A percentile compares a stretch with the other conserved stretches of the same genome.
Evolutionary conservation across 345 rosid genomes (phyloP).

Genomic region (Angophora floribunda): DNA sequence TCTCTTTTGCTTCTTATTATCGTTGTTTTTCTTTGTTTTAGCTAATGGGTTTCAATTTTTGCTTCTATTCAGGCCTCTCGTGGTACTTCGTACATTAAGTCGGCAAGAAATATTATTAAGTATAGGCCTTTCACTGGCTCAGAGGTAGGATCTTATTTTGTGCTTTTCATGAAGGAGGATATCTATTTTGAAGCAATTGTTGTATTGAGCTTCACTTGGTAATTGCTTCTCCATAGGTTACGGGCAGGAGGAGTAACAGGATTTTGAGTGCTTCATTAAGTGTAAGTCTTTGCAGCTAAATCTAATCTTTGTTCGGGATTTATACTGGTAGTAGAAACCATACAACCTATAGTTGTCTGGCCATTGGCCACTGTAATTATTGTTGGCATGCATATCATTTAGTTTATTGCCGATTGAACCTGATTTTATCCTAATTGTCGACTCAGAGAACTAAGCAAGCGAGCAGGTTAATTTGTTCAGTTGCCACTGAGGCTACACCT

Average conservation of each 20-base stretch:
- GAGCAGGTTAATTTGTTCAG: conserved; percentile 63
- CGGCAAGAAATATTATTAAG: conserved; percentile 25
- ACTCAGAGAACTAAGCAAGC: conserved; percentile 46
- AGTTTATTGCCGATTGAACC: background rate
- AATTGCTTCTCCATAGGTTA: conserved; percentile 24
- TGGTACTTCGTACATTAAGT: conserved; percentile 17
- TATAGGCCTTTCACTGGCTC: conserved; percentile 30
- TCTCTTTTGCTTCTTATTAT: background rate
- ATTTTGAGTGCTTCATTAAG: conserved; percentile 20
- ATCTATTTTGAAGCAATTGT: background rate
- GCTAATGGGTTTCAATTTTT: conserved; percentile 6
- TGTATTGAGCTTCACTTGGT: background rate
- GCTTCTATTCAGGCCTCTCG: conserved; percentile 15
- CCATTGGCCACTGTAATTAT: background rate
- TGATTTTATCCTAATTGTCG: conserved; percentile 1
- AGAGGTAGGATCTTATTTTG: conserved; percentile 36
- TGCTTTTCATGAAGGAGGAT: background rate
- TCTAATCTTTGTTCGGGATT: background rate
- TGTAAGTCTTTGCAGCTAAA: conserved; percentile 22
- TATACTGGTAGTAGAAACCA: background rate
- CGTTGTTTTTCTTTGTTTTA: background rate
- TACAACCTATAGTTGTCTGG: background rate
- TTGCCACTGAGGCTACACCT: conserved; percentile 52
- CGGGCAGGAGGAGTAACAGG: conserved; percentile 22
- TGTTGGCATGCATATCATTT: background rate